phyloP scores from a whole-genome alignment of 257 asterid species.

The Prunella vulgaris region DNA sequence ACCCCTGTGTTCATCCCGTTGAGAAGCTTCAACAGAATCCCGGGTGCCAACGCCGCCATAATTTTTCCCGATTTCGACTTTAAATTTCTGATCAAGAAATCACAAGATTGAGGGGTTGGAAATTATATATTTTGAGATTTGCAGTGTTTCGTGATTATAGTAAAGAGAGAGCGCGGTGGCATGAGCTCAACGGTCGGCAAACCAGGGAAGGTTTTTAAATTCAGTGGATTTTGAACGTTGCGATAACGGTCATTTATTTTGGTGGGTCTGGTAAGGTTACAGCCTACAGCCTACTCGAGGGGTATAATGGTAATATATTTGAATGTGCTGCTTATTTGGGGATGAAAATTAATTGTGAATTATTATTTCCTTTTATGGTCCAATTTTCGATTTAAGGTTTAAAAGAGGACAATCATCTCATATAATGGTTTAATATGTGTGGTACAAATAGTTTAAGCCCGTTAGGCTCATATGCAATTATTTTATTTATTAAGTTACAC shows the following conservation, averaged over 20 bases:
- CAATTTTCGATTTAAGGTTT: background rate
- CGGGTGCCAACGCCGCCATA: constrained; percentile 86
- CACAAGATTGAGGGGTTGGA: background rate
- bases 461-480: background rate
- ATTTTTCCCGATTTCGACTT: background rate
- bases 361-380: background rate
- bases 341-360: background rate
- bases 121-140: background rate
- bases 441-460: background rate
- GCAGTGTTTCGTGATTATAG: constrained; percentile 14
- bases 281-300: background rate
- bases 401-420: background rate
- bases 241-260: constrained; percentile 31
- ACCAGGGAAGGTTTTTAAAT: constrained; percentile 14
- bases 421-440: background rate
- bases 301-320: background rate
- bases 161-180: constrained; percentile 20
- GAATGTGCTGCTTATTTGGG: background rate
- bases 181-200: constrained; percentile 34
- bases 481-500: too few species aligned
- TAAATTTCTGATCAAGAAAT: background rate
- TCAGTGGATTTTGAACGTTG: constrained; percentile 36
- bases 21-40: constrained; percentile 68
- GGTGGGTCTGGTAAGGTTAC: constrained; percentile 12
- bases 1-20: constrained; percentile 70